Base-by-base conservation (phyloP, 805 yeast genomes). In the Cephaloascus fragrans region DNA sequence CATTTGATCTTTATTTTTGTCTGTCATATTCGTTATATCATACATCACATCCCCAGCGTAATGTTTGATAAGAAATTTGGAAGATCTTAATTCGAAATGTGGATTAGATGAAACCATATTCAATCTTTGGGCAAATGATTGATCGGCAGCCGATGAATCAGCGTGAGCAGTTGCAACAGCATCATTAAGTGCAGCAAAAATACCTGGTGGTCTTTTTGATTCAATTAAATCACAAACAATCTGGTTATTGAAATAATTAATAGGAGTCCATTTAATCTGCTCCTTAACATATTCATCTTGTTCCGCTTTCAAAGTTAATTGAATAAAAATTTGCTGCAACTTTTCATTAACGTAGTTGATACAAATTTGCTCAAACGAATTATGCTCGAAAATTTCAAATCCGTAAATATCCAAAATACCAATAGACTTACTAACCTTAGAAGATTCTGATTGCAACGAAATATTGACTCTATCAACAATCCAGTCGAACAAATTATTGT, bases 121-220 rank as follows among this genome's bases (percentile, higher is more conserved):
- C 52, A 93, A 70, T 61, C 97, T 75, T 67, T 87, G 96, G 15
- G 93, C 83, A 61, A 93, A 93, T 1, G 94, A 85, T 62, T 88
- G 96, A 59, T 93, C 99, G 2, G 97, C 97, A 16, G 97, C 98
- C 38, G 67, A 72, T 1, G 96, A 83, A 55, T 93, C 97, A 3
- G 98, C 99, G 57, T 93, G 98, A 0, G 98, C 98, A 19, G 97
- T 93, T 29, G 96, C 97, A 52, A 88, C 82, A 1, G 97, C 90
- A 67, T 93, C 98, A 61, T 90, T 93, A 62, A 93, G 72, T 3
- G 96, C 95, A 2, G 97, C 94, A 66, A 93, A 89, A 34, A 93
- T 72, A 43, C 98, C 98, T 1, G 97, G 97, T 1, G 98, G 97
- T 53, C 96, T 77, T 43, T 77, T 77, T 20, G 86, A 83, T 62